Conservation (phyloP, 73 alveolate species). For the Blepharisma japonicum region DNA sequence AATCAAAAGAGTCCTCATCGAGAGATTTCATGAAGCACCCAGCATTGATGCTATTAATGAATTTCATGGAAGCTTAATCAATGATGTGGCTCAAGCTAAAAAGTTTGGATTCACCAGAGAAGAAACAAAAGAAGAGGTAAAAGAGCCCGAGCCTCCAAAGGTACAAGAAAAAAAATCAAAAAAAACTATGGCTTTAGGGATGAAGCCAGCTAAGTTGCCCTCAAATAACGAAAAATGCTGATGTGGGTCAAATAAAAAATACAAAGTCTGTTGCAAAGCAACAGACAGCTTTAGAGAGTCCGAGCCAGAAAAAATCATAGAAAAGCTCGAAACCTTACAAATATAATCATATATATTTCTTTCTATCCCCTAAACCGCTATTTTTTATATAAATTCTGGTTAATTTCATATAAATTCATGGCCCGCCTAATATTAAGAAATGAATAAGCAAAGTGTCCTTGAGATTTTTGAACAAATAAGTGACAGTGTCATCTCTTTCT, state of each 20-base stretch:
- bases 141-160: not conserved
- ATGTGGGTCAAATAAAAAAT: not conserved
- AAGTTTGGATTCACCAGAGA: not conserved
- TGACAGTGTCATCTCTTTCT: conserved; percentile 52
- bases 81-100: not conserved
- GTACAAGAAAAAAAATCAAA: not conserved
- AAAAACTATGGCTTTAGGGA: not conserved
- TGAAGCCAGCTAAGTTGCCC: conserved; percentile 12
- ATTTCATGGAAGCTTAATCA: not conserved
- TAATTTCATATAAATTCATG: too few relatives aligned
- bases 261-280: conserved; percentile 8
- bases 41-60: not conserved
- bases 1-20: not conserved
- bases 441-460: conserved; percentile 67
- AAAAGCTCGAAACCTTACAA: not conserved
- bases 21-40: not conserved
- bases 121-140: not conserved
- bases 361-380: too few relatives aligned
- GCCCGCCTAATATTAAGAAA: not conserved
- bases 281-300: not conserved
- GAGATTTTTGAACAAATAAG: conserved; percentile 66
- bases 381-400: too few relatives aligned
- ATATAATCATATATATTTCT: not conserved
- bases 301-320: conserved; percentile 3
- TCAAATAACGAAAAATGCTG: conserved; percentile 19